Conservation (phyloP, 2,329 filamentous ascomycete genomes). For the Ceratocystis cacaofunesta region DNA sequence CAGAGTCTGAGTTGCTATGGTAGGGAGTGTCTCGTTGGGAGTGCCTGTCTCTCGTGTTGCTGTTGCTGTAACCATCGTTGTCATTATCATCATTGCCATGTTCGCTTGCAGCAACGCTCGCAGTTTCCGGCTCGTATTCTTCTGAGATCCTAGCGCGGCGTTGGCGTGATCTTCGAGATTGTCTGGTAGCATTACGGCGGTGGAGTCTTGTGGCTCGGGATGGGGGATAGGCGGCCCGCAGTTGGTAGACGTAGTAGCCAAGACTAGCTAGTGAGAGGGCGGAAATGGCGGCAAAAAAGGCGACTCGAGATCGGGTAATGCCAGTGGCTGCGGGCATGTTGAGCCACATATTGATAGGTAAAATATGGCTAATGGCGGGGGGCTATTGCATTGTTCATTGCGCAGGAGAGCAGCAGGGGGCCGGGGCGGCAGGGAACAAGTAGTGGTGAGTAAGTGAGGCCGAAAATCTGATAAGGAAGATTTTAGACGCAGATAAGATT, state of each 20-base stretch:
- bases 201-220: constrained; percentile 31
- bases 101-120: not conserved
- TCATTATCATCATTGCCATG: not conserved
- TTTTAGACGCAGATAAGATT: too few species aligned
- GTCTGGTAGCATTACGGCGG: constrained; percentile 53
- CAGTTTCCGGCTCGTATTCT: constrained; percentile 4
- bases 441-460: too few species aligned
- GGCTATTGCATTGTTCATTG: constrained; percentile 14
- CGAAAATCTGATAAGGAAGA: too few species aligned
- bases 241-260: constrained; percentile 32
- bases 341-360: constrained; percentile 28
- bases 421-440: too few species aligned
- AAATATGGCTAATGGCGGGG: not conserved
- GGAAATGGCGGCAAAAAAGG: constrained; percentile 38
- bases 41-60: constrained; percentile 13
- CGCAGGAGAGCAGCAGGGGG: not conserved
- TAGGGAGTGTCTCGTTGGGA: not conserved
- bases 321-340: constrained; percentile 37
- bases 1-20: not conserved
- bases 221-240: constrained; percentile 18
- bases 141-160: not conserved
- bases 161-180: constrained; percentile 25
- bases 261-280: constrained; percentile 41
- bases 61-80: constrained; percentile 25
- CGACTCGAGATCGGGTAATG: constrained; percentile 39